A percentile compares a stretch with the other conserved stretches of the same genome.
These are phyloP conservation scores for Blastocladiella emersonii DNA, from an alignment of 371 early-diverging fungal species.

Conservation along the genomic window DNA sequence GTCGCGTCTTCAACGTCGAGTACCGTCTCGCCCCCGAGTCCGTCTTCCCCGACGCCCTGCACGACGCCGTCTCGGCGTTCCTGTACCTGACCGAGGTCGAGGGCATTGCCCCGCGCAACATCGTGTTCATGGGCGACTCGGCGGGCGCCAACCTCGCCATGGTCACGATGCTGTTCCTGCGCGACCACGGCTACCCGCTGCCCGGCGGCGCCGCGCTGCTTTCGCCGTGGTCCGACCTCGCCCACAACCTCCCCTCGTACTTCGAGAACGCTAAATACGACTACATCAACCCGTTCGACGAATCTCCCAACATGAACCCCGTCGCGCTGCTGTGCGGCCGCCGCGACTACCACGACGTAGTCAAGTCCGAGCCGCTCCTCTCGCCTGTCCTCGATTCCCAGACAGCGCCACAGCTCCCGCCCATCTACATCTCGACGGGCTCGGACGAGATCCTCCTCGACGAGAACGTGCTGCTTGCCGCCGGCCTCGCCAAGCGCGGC, in stretches of 20 bases:
- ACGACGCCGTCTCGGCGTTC: constrained; percentile 63
- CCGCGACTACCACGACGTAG: background rate
- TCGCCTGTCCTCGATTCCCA: background rate
- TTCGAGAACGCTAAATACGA: background rate
- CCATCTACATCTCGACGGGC: background rate
- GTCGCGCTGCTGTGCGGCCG: background rate
- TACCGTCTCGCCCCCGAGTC: constrained; percentile 73
- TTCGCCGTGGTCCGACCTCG: constrained; percentile 38
- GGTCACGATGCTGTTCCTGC: constrained; percentile 14
- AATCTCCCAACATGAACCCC: background rate
- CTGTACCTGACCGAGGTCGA: constrained; percentile 25
- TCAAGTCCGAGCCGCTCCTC: background rate
- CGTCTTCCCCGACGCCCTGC: constrained; percentile 67
- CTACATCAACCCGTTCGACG: constrained; percentile 1
- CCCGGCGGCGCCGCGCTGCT: constrained; percentile 32
- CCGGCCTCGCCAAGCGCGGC: background rate
- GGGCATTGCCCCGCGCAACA: background rate
- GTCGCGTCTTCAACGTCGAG: constrained; percentile 15
- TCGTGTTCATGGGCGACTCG: background rate
- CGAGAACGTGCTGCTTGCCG: background rate
- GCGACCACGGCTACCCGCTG: constrained; percentile 16
- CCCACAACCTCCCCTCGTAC: background rate
- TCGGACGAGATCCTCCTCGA: constrained; percentile 1
- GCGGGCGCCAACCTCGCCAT: constrained; percentile 11
- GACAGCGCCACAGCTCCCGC: background rate